A percentile compares a stretch with the other conserved stretches of the same genome.
Conservation (phyloP, 2,329 filamentous ascomycete genomes). For the Diaporthe citri region DNA sequence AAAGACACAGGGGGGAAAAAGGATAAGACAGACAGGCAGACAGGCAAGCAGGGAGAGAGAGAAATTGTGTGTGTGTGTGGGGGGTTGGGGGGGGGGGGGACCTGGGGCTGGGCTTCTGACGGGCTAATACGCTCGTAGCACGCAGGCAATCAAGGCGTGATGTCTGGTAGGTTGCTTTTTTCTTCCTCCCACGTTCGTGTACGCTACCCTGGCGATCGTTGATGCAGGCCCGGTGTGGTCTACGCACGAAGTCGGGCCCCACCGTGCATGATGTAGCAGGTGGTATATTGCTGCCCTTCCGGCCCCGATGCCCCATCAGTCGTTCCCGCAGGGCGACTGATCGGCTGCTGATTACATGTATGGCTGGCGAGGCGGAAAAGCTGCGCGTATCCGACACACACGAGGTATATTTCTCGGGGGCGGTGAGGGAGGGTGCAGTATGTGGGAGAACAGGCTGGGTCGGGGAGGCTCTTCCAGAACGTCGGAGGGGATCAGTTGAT, state of each 20-base stretch:
- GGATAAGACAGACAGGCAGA: not conserved
- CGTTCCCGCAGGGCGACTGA: constrained; percentile 10
- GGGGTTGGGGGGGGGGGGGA: too few relatives aligned
- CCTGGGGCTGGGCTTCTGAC: not conserved
- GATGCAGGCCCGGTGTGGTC: not conserved
- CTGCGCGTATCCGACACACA: constrained; percentile 18
- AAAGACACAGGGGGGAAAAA: not conserved
- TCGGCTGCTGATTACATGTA: not conserved
- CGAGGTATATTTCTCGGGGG: constrained; percentile 5
- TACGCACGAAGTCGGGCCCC: constrained; percentile 1
- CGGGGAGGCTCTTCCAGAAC: not conserved
- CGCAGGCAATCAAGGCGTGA: constrained; percentile 10
- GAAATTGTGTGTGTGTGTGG: not conserved
- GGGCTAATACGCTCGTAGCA: not conserved
- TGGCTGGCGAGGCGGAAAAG: constrained; percentile 10
- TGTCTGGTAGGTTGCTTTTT: constrained; percentile 8
- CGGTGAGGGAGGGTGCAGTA: constrained; percentile 24
- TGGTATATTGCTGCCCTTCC: not conserved
- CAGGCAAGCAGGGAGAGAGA: not conserved
- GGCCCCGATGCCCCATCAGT: not conserved
- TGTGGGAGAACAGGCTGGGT: not conserved
- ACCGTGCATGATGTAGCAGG: not conserved
- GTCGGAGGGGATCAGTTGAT: constrained; percentile 1
- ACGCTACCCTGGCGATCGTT: constrained; percentile 11
- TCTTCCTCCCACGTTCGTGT: constrained; percentile 7